These are phyloP conservation scores for Geotrichum reessii DNA, from an alignment of 1,139 yeast species.

Conservation along the genomic window DNA sequence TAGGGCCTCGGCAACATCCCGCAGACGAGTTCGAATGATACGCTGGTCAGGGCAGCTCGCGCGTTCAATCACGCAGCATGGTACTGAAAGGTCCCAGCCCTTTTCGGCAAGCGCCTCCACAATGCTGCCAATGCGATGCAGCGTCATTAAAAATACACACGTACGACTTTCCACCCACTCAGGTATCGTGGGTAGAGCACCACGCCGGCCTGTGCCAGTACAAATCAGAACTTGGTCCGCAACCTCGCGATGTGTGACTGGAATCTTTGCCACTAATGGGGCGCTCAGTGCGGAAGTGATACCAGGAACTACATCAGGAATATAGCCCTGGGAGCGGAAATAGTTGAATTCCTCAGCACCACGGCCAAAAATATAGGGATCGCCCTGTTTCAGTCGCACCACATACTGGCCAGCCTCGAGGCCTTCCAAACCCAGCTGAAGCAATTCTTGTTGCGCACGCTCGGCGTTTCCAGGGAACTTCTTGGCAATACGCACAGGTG, in stretches of 20 bases:
- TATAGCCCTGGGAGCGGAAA: conserved; percentile 61
- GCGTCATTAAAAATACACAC: conserved; percentile 82
- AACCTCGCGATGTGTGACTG: conserved; percentile 88
- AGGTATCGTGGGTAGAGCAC: conserved; percentile 74
- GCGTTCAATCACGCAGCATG: conserved; percentile 82
- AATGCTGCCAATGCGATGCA: conserved; percentile 72
- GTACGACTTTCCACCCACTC: conserved; percentile 68
- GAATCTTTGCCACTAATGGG: conserved; percentile 76
- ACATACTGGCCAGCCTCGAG: conserved; percentile 65
- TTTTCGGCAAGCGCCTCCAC: conserved; percentile 51
- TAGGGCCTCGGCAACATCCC: conserved; percentile 63
- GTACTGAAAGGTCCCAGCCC: conserved; percentile 65
- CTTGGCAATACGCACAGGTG: conserved; percentile 77
- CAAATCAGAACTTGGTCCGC: conserved; percentile 90
- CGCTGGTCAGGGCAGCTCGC: conserved; percentile 94
- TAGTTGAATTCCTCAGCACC: conserved; percentile 88
- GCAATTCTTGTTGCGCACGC: conserved; percentile 79
- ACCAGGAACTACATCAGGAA: conserved; percentile 77
- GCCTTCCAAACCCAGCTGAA: conserved; percentile 62
- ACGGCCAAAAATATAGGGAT: conserved; percentile 93
- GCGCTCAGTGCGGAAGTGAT: conserved; percentile 88
- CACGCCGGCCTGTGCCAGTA: conserved; percentile 92
- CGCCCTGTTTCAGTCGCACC: conserved; percentile 91
- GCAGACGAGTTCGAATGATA: conserved; percentile 66
- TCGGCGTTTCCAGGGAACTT: conserved; percentile 98